Evolutionary conservation across 202 grass and related monocot species (phyloP), one percentile per base, ranked within the genome.

Genomic region (Musa balbisiana): DNA sequence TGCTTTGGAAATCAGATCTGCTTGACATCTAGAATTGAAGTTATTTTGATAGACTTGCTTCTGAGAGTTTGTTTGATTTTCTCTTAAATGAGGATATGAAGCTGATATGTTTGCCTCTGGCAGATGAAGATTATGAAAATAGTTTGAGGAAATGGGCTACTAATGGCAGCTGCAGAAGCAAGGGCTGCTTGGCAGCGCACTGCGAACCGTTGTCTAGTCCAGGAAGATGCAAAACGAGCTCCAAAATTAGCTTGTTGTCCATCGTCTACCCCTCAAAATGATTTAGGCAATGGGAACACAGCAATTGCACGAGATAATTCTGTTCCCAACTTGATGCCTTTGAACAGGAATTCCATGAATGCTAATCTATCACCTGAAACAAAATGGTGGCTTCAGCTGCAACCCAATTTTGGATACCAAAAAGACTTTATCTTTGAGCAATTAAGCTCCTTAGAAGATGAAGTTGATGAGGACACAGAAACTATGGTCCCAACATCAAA

Each of bases 91-190:
- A 6, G 43, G 67, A 21, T 49, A 51, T 52, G 29, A 50, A 51
- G 67, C 10, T 70, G 33, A 51, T 19, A 33, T 1, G 1, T 70
- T 70, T 70, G 9, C 33, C 19, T 70, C 67, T n/a, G 11, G 17
- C 67, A 66, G 25, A 12, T 25, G 33, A 43, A 43, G 33, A 43
- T 43, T 43, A 43, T 43, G 33, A 43, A 43, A 43, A 43, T 43
- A 43, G 33, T 60, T 60, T 60, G 17, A 60, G 56, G 16, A 60
- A 60, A 60, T 60, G 56, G n/a, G 16, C 3, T 17, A 5, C 17
- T 77, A 68, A 99, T 99, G 95, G 91, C 95, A 2, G 95, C 91
- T 54, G 95, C 95, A 52, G 95, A 99, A 90, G 91, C 91, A 22
- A 88, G 95, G 79, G 91, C 95, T 64, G 91, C 85, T 58, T 99